Conservation (phyloP, 2,329 filamentous ascomycete species). For the Lecanosticta acicola region DNA sequence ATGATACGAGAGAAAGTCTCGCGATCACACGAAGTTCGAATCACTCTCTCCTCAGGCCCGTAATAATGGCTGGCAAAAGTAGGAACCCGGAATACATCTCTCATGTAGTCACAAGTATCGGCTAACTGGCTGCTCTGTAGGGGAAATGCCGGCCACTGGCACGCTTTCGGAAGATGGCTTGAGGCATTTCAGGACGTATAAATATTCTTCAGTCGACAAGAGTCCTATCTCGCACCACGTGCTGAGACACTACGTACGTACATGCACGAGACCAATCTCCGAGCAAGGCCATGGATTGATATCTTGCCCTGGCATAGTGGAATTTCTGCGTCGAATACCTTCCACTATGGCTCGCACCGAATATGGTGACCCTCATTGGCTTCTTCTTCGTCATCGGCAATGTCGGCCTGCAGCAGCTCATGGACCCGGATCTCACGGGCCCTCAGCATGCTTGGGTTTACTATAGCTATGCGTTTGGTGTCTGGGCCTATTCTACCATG, state of each 20-base stretch:
- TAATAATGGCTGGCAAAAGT: background rate
- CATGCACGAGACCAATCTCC: no score
- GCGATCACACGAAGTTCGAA: background rate
- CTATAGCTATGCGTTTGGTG: constrained; percentile 87
- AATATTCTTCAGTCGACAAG: constrained; percentile 96
- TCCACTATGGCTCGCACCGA: constrained; percentile 93
- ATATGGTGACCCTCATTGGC: constrained; percentile 92
- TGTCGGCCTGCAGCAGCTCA: constrained; percentile 66
- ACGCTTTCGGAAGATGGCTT: constrained; percentile 79
- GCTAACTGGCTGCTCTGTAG: background rate
- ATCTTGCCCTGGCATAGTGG: constrained; percentile 58
- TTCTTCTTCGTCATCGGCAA: constrained; percentile 93
- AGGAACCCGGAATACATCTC: background rate
- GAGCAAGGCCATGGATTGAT: background rate
- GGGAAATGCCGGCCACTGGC: constrained; percentile 11
- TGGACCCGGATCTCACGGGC: constrained; percentile 83
- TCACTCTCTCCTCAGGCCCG: no score
- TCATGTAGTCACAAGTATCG: background rate
- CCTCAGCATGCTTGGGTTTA: constrained; percentile 76
- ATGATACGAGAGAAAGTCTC: background rate
- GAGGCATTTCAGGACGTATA: constrained; percentile 87
- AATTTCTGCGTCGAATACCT: constrained; percentile 89
- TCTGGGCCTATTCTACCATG: constrained; percentile 98
- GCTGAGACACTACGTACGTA: constrained; percentile 83
- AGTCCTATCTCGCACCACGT: constrained; percentile 91